Evolutionary conservation across 2,329 filamentous ascomycete species (phyloP), one percentile per base, ranked within the genome.

Genomic region (Verticillium nonalfalfae): DNA sequence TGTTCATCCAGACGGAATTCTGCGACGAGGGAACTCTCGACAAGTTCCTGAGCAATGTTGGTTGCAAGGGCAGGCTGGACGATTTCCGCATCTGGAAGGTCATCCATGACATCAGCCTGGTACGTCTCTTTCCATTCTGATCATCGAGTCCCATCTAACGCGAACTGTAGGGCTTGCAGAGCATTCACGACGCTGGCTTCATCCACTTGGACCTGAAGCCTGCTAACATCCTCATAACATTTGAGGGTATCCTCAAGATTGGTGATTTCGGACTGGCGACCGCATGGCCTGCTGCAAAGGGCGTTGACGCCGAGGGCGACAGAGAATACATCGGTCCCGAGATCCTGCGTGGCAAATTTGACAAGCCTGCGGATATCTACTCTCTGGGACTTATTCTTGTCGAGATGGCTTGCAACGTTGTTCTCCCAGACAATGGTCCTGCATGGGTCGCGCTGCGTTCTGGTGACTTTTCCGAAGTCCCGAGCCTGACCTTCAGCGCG

Each of bases 21-120:
- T 99, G 95, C 70, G 93, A 97, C 72, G 92, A 97, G 72, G 95
- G 95, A 15, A 96, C 91, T 63, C 79, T 99, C 54, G 90, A 96
- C 72, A 83, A 87, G 15, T 99, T 98, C 72, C 81, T 99, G 35
- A 84, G 86, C n/a, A 85, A 90, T 62, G 86, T 92, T 63, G 95
- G 95, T 31, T 83, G 89, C 64, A 92, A 90, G 72, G 93, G 92
- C 56, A 86, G 94, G 68, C 78, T 99, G 66, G 95, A 99, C 75
- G 95, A 98, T 73, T 99, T 99, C 77, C 86, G 95, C 64, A 97
- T 98, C 74, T 99, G 95, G 92, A 99, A 99, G 79, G 94, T 98
- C 62, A 79, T 98, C 68, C 84, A 97, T 52, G 95, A 99, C 74
- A 76, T 97, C 62, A 85, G 88, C 69, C 79, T 90, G 80, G 92